Conservation (phyloP, 192 early-diverging fungal genomes). For the Entophlyctis helioformis region DNA sequence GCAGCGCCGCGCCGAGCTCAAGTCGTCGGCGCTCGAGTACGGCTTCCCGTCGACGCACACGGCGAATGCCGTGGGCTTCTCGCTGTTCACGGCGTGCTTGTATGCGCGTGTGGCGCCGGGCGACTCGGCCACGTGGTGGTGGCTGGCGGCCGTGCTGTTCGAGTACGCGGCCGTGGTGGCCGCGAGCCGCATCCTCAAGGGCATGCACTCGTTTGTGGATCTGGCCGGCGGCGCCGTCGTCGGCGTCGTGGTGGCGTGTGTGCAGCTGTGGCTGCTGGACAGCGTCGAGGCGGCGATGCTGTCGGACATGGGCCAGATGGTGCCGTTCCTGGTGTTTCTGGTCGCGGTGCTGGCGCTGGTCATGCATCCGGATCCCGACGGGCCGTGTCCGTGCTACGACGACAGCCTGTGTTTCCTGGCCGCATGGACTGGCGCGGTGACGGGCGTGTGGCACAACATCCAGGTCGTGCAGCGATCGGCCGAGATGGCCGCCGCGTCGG, state of each 20-base stretch:
- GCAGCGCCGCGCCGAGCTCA: constrained; percentile 53
- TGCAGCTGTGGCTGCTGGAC: constrained; percentile 41
- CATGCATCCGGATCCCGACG: constrained; percentile 51
- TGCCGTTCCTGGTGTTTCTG: no score
- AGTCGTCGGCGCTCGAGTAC: constrained; percentile 65
- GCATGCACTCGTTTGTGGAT: constrained; percentile 78
- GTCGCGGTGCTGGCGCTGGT: constrained; percentile 8
- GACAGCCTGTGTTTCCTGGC: constrained; percentile 58
- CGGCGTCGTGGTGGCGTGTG: constrained; percentile 43
- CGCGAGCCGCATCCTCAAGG: constrained; percentile 69
- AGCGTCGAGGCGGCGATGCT: background rate
- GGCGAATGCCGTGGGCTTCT: constrained; percentile 68
- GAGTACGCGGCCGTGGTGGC: constrained; percentile 53
- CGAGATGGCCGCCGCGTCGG: background rate
- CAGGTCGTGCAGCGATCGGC: background rate
- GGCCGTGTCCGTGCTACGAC: constrained; percentile 63
- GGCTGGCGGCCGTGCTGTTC: constrained; percentile 21
- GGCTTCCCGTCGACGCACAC: constrained; percentile 89
- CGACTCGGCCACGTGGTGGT: constrained; percentile 3
- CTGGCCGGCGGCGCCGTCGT: constrained; percentile 57
- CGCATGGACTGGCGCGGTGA: constrained; percentile 43
- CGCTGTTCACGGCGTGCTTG: constrained; percentile 25
- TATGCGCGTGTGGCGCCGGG: no score
- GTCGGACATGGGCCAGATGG: background rate
- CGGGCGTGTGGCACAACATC: constrained; percentile 36